Conservation (phyloP, 441 rosid genomes). For the Euphorbia celastroides region DNA sequence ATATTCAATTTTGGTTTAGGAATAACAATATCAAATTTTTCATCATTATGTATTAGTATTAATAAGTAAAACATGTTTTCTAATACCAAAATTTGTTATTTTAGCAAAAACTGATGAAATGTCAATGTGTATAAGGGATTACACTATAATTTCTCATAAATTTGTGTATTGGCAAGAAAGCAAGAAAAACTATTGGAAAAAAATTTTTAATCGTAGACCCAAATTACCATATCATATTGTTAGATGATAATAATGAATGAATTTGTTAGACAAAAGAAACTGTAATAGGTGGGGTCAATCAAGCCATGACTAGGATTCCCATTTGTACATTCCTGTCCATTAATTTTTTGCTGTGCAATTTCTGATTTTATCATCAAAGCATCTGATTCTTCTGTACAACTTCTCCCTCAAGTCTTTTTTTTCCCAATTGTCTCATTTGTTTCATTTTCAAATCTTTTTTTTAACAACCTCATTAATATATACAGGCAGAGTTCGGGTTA, state of each 20-base stretch:
- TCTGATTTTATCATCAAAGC: slow-evolving; percentile 12
- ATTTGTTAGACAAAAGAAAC: not conserved
- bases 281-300: slow-evolving; percentile 13
- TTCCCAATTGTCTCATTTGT: not conserved
- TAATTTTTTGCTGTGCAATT: not conserved
- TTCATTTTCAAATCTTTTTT: too few relatives aligned
- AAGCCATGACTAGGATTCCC: not conserved
- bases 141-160: not conserved
- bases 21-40: too few relatives aligned
- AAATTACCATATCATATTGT: not conserved
- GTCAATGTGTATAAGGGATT: too few relatives aligned
- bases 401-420: slow-evolving; percentile 13
- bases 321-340: slow-evolving; percentile 13
- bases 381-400: slow-evolving; percentile 24
- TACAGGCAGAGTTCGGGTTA: too few relatives aligned
- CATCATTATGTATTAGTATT: too few relatives aligned
- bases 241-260: not conserved
- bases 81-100: too few relatives aligned
- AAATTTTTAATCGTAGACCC: not conserved
- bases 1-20: too few relatives aligned
- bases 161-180: not conserved
- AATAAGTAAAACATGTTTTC: too few relatives aligned
- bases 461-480: too few relatives aligned
- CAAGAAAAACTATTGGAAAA: not conserved
- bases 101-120: too few relatives aligned